Evolutionary conservation across 2,329 filamentous ascomycete genomes (phyloP), one percentile per base, ranked within the genome.

Genomic region (Alternaria sp.): DNA sequence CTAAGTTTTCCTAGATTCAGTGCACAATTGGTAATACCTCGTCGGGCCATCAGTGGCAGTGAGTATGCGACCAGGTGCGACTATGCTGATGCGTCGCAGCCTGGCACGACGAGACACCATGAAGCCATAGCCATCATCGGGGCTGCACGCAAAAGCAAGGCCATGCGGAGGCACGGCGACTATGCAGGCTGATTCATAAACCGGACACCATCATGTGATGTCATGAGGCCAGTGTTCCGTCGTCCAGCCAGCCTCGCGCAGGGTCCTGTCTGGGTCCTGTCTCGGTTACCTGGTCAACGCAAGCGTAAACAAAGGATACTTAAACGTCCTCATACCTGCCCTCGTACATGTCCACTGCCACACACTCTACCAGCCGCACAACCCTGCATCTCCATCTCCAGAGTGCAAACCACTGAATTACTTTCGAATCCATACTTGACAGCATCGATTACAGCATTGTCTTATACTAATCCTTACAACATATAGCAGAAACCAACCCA

Each of bases 391-490:
- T 63, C 55, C 57, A 39, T 66, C 61, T 66, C 54, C 61, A 56
- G 47, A 51, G 59, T 59, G 61, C 64, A 57, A 49, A 38, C 12
- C 66, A 65, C 51, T 61, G 62, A 64, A 72, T 64, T 64, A 62
- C 69, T 61, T 71, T 69, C 65, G 60, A 77, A 78, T 78, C 74
- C 72, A 75, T 78, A 77, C 75, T 74, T 69, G 64, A 62, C 63
- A 75, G 70, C 76, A 79, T 78, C 70, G 71, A 74, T 77, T 77
- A 77, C 70, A 72, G 28, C 71, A 75, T 68, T 75, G 73, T 75
- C 62, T 77, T 75, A 72, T 77, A 77, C 74, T 74, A 77, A 76
- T 78, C 68, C 72, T 75, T 72, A 67, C 61, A 59, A 58, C 63
- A 67, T 68, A 64, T 71, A 74, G 64, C 65, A 75, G 36, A 66